phyloP scores from a whole-genome alignment of 1,284 basidiomycete genomes.

The Papiliotrema terrestris region DNA sequence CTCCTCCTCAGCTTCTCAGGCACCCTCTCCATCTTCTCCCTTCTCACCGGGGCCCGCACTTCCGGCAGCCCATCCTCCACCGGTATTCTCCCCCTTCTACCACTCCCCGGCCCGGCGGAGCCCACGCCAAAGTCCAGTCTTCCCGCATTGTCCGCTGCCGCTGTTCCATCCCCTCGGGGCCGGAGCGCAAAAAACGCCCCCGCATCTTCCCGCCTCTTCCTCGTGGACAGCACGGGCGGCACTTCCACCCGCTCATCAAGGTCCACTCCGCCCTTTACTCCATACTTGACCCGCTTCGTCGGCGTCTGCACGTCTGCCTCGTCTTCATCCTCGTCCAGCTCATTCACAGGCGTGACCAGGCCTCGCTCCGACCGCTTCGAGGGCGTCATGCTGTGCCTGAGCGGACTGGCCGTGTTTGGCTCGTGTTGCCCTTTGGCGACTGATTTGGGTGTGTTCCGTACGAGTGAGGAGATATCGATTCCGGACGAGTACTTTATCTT shows the following conservation, averaged over 20 bases:
- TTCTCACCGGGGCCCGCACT: constrained; percentile 3
- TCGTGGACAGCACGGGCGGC: constrained; percentile 1
- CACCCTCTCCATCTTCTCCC: constrained; percentile 3
- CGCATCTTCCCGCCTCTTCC: constrained; percentile 13
- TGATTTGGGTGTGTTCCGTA: constrained; percentile 10
- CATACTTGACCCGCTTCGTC: constrained; percentile 23
- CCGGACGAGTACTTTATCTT: constrained; percentile 30
- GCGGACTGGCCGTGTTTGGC: constrained; percentile 17
- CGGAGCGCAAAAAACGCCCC: constrained; percentile 40
- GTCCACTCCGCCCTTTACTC: constrained; percentile 14
- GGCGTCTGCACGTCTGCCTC: constrained; percentile 17
- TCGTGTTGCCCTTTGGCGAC: constrained; percentile 7
- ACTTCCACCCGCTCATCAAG: constrained; percentile 6
- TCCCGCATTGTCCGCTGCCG: background rate
- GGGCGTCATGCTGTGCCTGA: constrained; percentile 28
- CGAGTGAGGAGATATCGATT: constrained; percentile 26
- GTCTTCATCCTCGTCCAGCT: constrained; percentile 2
- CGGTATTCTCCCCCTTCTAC: background rate
- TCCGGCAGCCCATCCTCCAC: constrained; percentile 7
- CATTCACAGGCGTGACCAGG: background rate
- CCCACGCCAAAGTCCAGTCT: background rate
- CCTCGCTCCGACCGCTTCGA: background rate
- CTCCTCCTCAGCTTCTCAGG: constrained; percentile 9
- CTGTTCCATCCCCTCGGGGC: constrained; percentile 16
- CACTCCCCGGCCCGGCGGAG: background rate